These are phyloP conservation scores for Cyathus striatus DNA, from an alignment of 768 basidiomycete genomes.

Conservation along the genomic window DNA sequence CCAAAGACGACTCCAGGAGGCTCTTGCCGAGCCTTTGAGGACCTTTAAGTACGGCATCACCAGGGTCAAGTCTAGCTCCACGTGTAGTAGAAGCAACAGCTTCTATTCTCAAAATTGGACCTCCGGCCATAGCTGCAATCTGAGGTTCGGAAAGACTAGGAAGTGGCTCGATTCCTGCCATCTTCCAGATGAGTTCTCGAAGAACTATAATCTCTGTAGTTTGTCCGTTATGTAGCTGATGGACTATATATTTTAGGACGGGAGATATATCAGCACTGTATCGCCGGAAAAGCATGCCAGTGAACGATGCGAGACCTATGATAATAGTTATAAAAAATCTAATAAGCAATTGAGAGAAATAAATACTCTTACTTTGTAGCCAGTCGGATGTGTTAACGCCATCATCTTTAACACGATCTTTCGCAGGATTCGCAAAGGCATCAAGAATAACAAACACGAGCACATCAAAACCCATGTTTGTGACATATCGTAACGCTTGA, in stretches of 20 bases:
- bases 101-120: constrained; percentile 81
- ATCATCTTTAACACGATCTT: constrained; percentile 83
- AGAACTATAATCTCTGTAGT: constrained; percentile 87
- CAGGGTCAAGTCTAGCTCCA: constrained; percentile 67
- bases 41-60: constrained; percentile 58
- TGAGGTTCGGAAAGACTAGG: constrained; percentile 87
- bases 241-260: constrained; percentile 84
- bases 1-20: constrained; percentile 65
- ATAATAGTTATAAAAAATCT: constrained; percentile 13
- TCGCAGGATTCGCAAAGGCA: constrained; percentile 77
- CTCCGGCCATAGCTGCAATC: constrained; percentile 87
- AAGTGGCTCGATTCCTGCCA: constrained; percentile 91
- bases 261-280: constrained; percentile 82
- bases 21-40: constrained; percentile 63
- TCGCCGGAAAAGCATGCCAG: constrained; percentile 85
- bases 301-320: constrained; percentile 86
- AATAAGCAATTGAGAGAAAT: not conserved
- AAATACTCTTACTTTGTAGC: constrained; percentile 72
- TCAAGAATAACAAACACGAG: constrained; percentile 85
- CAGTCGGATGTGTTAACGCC: constrained; percentile 88
- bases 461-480: constrained; percentile 92
- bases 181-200: constrained; percentile 90
- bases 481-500: constrained; percentile 83
- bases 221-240: constrained; percentile 80
- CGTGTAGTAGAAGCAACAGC: constrained; percentile 77